A percentile compares a stretch with the other conserved stretches of the same genome.
Conservation (phyloP, 163 green algal species). For the Coccomyxa subellipsoidea region DNA sequence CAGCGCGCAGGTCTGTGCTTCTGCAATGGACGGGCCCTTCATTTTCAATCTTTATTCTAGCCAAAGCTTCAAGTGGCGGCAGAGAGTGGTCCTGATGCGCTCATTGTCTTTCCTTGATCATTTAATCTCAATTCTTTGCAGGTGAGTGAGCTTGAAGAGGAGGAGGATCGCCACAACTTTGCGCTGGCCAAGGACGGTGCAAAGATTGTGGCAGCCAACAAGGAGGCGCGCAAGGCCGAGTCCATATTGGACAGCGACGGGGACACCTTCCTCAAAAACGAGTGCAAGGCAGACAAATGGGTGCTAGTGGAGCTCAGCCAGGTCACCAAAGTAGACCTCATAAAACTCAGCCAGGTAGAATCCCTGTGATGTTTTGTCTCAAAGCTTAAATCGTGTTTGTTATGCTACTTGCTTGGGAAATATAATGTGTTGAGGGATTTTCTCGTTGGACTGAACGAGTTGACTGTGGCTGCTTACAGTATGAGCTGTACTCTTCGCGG, state of each 20-base stretch:
- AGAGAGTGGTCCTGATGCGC: too few species aligned
- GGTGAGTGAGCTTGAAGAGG: slow-evolving; percentile 5
- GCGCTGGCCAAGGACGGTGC: slow-evolving; percentile 39
- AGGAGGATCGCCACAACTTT: slow-evolving; percentile 37
- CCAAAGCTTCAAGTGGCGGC: too few species aligned
- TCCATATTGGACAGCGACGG: slow-evolving; percentile 70
- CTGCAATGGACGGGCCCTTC: neutral
- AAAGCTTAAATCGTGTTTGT: neutral
- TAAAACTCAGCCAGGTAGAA: slow-evolving; percentile 10
- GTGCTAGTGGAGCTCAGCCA: slow-evolving; percentile 79
- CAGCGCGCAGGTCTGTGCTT: neutral
- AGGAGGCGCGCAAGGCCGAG: slow-evolving; percentile 60
- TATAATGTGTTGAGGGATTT: neutral
- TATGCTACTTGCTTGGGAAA: neutral
- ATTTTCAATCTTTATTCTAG: too few species aligned
- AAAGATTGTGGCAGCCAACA: slow-evolving; percentile 74
- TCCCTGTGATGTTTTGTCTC: neutral
- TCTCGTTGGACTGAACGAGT: neutral
- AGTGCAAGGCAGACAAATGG: slow-evolving; percentile 75
- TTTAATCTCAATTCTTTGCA: neutral
- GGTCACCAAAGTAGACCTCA: slow-evolving; percentile 30
- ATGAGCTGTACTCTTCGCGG: slow-evolving; percentile 79
- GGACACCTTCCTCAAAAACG: slow-evolving; percentile 81
- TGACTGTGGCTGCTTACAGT: too few species aligned
- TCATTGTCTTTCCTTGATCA: too few species aligned